Conservation (phyloP, 2,329 filamentous ascomycete genomes). For the Ophiostoma sp. region DNA sequence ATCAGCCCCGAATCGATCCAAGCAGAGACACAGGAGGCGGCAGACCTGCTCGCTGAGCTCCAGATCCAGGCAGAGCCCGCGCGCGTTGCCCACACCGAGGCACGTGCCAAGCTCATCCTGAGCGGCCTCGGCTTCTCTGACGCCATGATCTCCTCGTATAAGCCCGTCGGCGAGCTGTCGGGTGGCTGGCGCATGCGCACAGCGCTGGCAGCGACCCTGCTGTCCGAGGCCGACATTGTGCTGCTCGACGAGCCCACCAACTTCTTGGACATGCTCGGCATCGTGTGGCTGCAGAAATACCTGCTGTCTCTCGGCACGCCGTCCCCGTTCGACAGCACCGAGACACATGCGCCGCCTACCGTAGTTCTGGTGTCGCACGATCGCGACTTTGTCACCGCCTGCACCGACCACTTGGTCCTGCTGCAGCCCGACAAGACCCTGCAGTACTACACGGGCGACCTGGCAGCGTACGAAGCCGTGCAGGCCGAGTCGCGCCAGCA, state of each 20-base stretch:
- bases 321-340: not conserved
- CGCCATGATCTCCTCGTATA: conserved; percentile 19
- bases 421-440: conserved; percentile 60
- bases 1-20: not conserved
- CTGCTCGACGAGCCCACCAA: conserved; percentile 5
- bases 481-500: conserved; percentile 47
- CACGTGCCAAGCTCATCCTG: conserved; percentile 44
- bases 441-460: conserved; percentile 64
- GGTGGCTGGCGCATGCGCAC: conserved; percentile 71
- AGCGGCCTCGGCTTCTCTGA: conserved; percentile 16
- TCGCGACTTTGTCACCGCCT: conserved; percentile 66
- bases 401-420: conserved; percentile 72
- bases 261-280: not conserved
- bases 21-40: not conserved
- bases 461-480: conserved; percentile 65
- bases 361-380: conserved; percentile 74
- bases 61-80: conserved; percentile 63
- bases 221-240: not conserved
- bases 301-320: not conserved
- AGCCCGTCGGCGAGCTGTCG: conserved; percentile 53
- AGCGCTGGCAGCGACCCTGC: not conserved
- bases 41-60: conserved; percentile 41
- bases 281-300: not conserved
- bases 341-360: not conserved
- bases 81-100: conserved; percentile 51